Conservation (phyloP, 2,329 filamentous ascomycete genomes). For the Diplodia mutila region DNA sequence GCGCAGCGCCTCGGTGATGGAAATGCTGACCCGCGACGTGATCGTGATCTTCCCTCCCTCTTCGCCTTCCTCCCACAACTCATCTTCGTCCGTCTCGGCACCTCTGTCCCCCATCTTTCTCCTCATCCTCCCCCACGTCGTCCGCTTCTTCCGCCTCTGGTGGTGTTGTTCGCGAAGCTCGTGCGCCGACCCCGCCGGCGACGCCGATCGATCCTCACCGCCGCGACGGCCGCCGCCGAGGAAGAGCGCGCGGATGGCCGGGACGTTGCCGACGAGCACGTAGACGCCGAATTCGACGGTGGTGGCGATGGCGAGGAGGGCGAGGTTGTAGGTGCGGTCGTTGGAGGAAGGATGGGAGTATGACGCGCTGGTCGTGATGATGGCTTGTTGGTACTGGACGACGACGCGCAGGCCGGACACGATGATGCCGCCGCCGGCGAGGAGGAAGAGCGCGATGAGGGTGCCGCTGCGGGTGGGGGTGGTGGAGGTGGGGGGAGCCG, state of each 20-base stretch:
- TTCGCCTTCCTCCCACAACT: neutral
- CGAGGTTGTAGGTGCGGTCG: constrained; percentile 15
- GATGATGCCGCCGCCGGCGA: neutral
- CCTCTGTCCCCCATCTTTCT: neutral
- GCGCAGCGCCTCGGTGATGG: constrained; percentile 16
- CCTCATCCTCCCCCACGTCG: neutral
- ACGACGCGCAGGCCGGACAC: constrained; percentile 17
- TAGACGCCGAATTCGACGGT: neutral
- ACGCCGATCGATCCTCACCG: too few relatives aligned
- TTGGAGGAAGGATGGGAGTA: neutral
- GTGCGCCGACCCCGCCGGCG: neutral
- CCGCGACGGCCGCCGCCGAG: too few relatives aligned
- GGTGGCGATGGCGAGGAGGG: neutral
- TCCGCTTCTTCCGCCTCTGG: neutral
- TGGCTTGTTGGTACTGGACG: neutral
- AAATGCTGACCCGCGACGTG: constrained; percentile 16
- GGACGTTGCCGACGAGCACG: constrained; percentile 1
- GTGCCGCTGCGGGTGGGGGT: neutral
- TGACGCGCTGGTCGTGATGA: neutral
- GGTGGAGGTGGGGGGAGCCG: neutral
- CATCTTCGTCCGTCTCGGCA: constrained; percentile 3
- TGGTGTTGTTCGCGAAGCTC: neutral
- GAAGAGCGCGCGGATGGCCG: neutral
- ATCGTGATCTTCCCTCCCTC: neutral
- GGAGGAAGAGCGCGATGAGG: neutral